Base-by-base conservation (phyloP, 2,329 filamentous ascomycete species). In the Lasiodiplodia gonubiensis region DNA sequence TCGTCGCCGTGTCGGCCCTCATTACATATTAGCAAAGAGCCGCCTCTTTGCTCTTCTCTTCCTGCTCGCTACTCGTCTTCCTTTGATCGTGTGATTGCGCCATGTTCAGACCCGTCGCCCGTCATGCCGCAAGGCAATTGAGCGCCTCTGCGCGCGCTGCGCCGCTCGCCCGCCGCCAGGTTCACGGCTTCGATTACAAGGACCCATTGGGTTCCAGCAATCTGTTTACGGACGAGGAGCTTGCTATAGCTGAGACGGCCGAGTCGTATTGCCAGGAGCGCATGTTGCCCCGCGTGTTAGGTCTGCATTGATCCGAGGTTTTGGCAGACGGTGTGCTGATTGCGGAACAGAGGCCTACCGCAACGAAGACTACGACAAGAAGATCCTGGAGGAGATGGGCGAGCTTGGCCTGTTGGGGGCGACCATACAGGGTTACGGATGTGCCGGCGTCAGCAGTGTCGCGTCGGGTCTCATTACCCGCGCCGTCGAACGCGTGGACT, bases 251-350 rank as follows among this genome's bases (percentile, higher is more conserved):
- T 51, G 93, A 97, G 74, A 97, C 93, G 6, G 94, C 94, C 39
- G 92, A 97, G 80, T 87, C 92, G 69, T 99, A 98, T 76, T 98
- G 94, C 77, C 94, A 98, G 79, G 94, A 98, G 78, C 88, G 88
- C 69, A 85, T 99, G 82, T 83, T 92, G 51, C 95, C 95, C 61
- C 86, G 94, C 70, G 91, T 99, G 61, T 85, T 97, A 68, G 90
- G 94, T 97, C 85, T 49, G 66, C 30, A 57, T 49, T 70, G 42
- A 25, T 51, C 27, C 30, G 11, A 18, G 21, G 3, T n/a, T 21
- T 51, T 21, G 12, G 27, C n/a, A 23, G 7, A 25, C 33, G 53
- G 30, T 16, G 25, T 67, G 14, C 64, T 68, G 27, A 66, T 25
- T 14, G 10, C 39, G 10, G 25, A 65, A 51, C 69, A 94, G 92